Percentiles rank a stretch among this genome's conserved stretches.
These are phyloP conservation scores for Sclerotinia sclerotiorum DNA, from an alignment of 2,329 filamentous ascomycete genomes.

Conservation along the genomic window DNA sequence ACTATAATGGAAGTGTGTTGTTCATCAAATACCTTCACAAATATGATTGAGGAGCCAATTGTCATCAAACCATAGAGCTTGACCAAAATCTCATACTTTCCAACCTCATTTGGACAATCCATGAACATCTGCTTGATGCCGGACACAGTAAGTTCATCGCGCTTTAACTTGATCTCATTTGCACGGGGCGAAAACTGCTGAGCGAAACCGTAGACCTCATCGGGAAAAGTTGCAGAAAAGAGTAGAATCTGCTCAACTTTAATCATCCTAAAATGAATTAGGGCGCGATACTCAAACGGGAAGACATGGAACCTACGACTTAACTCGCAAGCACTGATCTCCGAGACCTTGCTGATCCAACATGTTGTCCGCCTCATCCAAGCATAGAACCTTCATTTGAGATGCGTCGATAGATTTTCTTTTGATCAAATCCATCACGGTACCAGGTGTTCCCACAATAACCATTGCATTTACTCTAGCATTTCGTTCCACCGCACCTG, in stretches of 20 bases:
- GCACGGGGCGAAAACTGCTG: constrained; percentile 80
- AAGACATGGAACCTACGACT: constrained; percentile 60
- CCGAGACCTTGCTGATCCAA: constrained; percentile 92
- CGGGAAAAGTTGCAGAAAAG: constrained; percentile 96
- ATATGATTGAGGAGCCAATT: constrained; percentile 96
- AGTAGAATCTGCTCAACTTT: constrained; percentile 80
- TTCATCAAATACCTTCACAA: constrained; percentile 71
- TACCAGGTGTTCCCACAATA: constrained; percentile 91
- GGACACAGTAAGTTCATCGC: constrained; percentile 90
- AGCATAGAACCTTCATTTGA: constrained; percentile 76
- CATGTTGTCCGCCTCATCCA: constrained; percentile 99
- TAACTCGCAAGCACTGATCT: constrained; percentile 91
- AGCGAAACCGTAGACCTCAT: constrained; percentile 81
- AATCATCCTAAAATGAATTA: constrained; percentile 57
- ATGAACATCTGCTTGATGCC: constrained; percentile 98
- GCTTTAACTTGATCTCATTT: constrained; percentile 82
- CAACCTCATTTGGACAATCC: constrained; percentile 77
- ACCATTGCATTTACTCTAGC: constrained; percentile 72
- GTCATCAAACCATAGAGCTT: constrained; percentile 96
- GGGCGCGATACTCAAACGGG: constrained; percentile 5
- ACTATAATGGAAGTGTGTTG: not conserved
- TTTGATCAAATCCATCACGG: constrained; percentile 82
- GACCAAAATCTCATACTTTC: constrained; percentile 86
- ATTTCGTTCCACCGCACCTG: constrained; percentile 69
- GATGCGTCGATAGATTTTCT: constrained; percentile 70